Evolutionary conservation across 768 basidiomycete genomes (phyloP), one percentile per base, ranked within the genome.

Genomic region (Phylloporus sp.): DNA sequence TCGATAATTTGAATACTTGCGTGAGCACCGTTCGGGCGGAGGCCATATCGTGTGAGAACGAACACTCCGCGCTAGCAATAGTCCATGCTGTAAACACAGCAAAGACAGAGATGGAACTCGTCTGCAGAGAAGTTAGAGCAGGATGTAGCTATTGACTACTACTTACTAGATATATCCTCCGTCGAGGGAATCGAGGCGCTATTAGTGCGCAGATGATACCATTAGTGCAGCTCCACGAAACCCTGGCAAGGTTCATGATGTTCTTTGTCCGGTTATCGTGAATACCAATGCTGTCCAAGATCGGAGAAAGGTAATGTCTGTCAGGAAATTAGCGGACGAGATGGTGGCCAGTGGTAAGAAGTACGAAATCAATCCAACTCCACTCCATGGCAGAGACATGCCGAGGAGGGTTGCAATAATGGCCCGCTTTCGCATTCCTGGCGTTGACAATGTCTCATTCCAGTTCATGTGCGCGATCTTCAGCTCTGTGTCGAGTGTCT

Each of bases 221-320:
- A 24, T 20, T 48, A 11, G 56, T 9, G 17, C 50, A 20, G 20
- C 10, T 13, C 54, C 58, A 57, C 7, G 33, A 20, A 20, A 3
- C 15, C 9, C 5, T 46, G 21, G 46, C 31, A 8, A 59, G n/a
- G 17, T 46, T 56, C 9, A 59, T 21, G 5, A 57, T 22, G 23
- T 58, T 49, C 26, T 57, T 58, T 8, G 41, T 50, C 22, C 38
- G 31, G 23, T 54, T 2, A n/a, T n/a, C n/a, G n/a, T n/a, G n/a
- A n/a, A n/a, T n/a, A n/a, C n/a, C n/a, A n/a, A n/a, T n/a, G n/a
- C n/a, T n/a, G n/a, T n/a, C n/a, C n/a, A n/a, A n/a, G n/a, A n/a
- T n/a, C n/a, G n/a, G n/a, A n/a, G n/a, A n/a, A n/a, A n/a, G n/a
- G n/a, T n/a, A n/a, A n/a, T n/a, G n/a, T n/a, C n/a, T n/a, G n/a